Percentiles rank a stretch among this genome's conserved stretches.
Evolutionary conservation across 2,329 filamentous ascomycete species (phyloP).

Genomic region (Alternaria atra): DNA sequence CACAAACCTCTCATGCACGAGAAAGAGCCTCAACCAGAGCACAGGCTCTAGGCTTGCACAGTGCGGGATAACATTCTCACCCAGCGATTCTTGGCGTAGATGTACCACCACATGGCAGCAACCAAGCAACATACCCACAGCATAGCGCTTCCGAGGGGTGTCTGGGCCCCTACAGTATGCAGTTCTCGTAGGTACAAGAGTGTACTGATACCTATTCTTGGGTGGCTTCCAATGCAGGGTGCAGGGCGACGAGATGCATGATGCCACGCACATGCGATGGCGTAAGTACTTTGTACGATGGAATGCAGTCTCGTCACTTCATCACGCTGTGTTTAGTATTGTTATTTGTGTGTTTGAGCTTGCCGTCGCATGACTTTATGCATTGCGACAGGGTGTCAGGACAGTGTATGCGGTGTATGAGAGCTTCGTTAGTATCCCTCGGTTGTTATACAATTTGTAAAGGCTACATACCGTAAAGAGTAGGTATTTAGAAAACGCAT

Average conservation of each 20-base stretch:
- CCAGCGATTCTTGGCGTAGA: background rate
- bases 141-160: background rate
- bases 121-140: background rate
- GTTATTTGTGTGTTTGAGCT: background rate
- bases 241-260: background rate
- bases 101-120: constrained; percentile 1
- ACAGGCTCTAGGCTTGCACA: background rate
- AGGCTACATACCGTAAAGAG: background rate
- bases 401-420: background rate
- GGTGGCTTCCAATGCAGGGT: background rate
- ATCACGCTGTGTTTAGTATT: background rate
- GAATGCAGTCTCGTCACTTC: background rate
- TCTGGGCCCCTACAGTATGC: constrained; percentile 3
- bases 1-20: background rate
- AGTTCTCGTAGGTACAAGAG: background rate
- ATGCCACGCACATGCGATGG: background rate
- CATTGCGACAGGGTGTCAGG: background rate
- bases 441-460: background rate
- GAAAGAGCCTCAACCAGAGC: background rate
- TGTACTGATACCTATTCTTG: background rate
- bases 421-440: background rate
- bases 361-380: background rate
- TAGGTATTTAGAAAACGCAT: too few relatives aligned
- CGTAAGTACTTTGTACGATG: background rate
- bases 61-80: constrained; percentile 1